Evolutionary conservation across 495 filamentous ascomycete genomes (phyloP), one percentile per base, ranked within the genome.

Genomic region (Letharia columbiana): DNA sequence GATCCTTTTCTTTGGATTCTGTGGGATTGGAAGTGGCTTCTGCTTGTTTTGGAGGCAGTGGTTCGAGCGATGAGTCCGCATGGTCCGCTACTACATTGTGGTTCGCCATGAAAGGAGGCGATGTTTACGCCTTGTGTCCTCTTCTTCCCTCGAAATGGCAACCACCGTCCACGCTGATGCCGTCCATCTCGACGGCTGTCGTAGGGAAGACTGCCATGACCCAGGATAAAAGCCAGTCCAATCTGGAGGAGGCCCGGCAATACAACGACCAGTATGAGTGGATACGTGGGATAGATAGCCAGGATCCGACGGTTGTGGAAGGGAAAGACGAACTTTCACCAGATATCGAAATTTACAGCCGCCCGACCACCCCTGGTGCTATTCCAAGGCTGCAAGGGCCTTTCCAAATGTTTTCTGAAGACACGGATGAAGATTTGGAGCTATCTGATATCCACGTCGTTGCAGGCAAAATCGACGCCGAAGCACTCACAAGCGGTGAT

Each of bases 1-100:
- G 89, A 71, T 86, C 85, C 17, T 96, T 94, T 72, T 92, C 91
- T 28, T 88, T 91, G 0, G 92, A 96, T 72, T 80, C 82, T 9
- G 80, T 91, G 47, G 91, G 95, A 66, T 92, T 96, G 89, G 88
- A 93, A 68, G 89, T 92, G 17, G 90, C 89, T 17, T 86, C 91
- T 8, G 90, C 92, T 50, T 90, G 86, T 71, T 96, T 96, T 75
- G 89, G 87, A 0, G 86, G 86, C 28, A 85, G 78, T 62, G 87
- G 86, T 40, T 76, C 72, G 37, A 78, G 79, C 45, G 80, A 76
- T 40, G 90, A 92, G 61, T 85, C 90, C 70, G 87, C 87, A 40
- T 96, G 92, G 92, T 87, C 89, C 10, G 81, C 90, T 18, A 96
- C 94, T 91, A 95, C 92, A 4, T 77, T 96, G 23, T 96, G 91